A percentile compares a stretch with the other conserved stretches of the same genome.
These are phyloP conservation scores for Ochetophila trinervis DNA, from an alignment of 306 rosid species.

Conservation along the genomic window DNA sequence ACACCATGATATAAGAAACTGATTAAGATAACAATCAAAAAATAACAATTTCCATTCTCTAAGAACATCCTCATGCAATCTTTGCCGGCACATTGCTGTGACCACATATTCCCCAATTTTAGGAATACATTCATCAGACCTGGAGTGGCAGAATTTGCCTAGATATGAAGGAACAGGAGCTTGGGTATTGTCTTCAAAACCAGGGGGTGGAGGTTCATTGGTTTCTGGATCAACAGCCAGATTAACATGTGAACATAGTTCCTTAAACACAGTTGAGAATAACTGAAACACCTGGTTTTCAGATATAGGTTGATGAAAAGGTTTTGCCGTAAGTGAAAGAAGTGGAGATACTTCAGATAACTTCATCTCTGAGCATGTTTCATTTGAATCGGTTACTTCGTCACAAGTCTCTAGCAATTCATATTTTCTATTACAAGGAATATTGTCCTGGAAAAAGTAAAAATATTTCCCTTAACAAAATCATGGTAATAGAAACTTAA, in stretches of 20 bases:
- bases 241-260: conserved; percentile 38
- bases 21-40: conserved; percentile 38
- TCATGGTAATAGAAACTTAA: not conserved
- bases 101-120: conserved; percentile 74
- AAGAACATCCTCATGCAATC: conserved; percentile 67
- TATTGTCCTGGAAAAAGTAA: conserved; percentile 54
- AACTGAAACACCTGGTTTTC: conserved; percentile 42
- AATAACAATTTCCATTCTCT: conserved; percentile 52
- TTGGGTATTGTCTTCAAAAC: conserved; percentile 45
- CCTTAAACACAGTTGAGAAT: conserved; percentile 55
- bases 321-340: conserved; percentile 28
- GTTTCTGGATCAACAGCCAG: conserved; percentile 39
- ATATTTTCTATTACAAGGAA: conserved; percentile 14
- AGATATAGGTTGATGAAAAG: conserved; percentile 26
- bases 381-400: conserved; percentile 27
- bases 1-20: conserved; percentile 37
- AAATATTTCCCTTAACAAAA: conserved; percentile 22
- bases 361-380: conserved; percentile 17
- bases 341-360: conserved; percentile 20
- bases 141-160: conserved; percentile 56
- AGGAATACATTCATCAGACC: conserved; percentile 47
- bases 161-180: conserved; percentile 21
- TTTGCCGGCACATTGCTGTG: conserved; percentile 73
- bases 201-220: conserved; percentile 60
- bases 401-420: conserved; percentile 28